Conservation (phyloP, 306 rosid species). For the Ormosia semicastrata region DNA sequence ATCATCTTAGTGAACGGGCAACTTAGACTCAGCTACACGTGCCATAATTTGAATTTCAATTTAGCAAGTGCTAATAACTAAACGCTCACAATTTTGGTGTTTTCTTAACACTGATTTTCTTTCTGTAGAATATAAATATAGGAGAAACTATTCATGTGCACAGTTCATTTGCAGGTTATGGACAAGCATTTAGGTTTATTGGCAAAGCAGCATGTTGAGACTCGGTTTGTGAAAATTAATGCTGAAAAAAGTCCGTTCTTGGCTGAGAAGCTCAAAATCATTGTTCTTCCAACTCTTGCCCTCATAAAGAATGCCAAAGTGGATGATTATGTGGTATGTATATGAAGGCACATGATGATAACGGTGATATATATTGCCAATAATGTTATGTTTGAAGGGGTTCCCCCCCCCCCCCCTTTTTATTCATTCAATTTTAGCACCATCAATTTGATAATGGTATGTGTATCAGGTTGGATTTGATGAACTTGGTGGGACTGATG, state of each 20-base stretch:
- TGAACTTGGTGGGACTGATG: conserved; percentile 94
- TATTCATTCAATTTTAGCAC: not conserved
- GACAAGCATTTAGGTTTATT: conserved; percentile 83
- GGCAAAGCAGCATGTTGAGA: conserved; percentile 90
- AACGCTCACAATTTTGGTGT: not conserved
- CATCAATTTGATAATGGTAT: conserved; percentile 9
- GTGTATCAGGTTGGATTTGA: conserved; percentile 87
- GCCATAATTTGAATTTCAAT: not conserved
- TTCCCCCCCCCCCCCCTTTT: not conserved
- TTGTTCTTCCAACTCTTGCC: conserved; percentile 93
- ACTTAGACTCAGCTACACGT: not conserved
- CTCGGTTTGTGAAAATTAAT: conserved; percentile 76
- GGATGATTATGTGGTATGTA: conserved; percentile 92
- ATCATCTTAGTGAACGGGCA: not conserved
- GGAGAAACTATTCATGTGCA: conserved; percentile 26
- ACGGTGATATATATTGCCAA: not conserved
- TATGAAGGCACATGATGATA: not conserved
- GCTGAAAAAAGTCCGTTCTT: conserved; percentile 97
- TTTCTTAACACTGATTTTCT: not conserved
- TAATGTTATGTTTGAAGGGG: not conserved
- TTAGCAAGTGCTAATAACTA: not conserved
- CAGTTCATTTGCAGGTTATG: conserved; percentile 63
- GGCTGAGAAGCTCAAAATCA: conserved; percentile 85
- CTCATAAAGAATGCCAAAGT: conserved; percentile 94
- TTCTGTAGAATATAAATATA: not conserved